A percentile compares a stretch with the other conserved stretches of the same genome.
Conservation (phyloP, 495 filamentous ascomycete genomes). For the Hypoxylon fuscum region DNA sequence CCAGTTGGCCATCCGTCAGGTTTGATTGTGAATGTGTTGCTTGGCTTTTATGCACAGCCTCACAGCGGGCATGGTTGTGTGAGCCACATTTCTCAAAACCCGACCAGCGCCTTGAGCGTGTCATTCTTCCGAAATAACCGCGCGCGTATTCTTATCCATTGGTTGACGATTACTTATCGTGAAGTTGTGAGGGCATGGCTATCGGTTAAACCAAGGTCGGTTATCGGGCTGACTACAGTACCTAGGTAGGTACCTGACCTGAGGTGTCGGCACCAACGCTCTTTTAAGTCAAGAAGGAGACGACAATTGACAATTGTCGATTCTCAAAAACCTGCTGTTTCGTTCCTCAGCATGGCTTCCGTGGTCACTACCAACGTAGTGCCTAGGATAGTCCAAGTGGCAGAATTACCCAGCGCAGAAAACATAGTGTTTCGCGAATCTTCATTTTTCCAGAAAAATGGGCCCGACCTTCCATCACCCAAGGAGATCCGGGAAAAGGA, state of each 20-base stretch:
- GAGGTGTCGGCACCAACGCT: not conserved
- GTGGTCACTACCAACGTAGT: not conserved
- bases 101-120: no score
- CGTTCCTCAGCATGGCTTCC: not conserved
- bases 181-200: no score
- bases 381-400: constrained; percentile 7
- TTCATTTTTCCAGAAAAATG: constrained; percentile 4
- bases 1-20: no score
- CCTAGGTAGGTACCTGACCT: not conserved
- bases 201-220: no score
- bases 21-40: no score
- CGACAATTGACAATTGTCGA: not conserved
- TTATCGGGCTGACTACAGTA: no score
- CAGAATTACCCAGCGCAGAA: constrained; percentile 9
- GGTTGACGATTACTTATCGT: no score
- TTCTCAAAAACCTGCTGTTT: not conserved
- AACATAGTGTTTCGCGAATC: constrained; percentile 18
- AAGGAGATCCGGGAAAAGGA: constrained; percentile 4
- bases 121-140: no score
- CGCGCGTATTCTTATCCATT: no score
- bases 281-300: not conserved
- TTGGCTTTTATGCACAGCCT: no score
- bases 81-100: no score
- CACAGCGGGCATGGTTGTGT: no score
- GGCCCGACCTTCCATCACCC: constrained; percentile 11